Conservation (phyloP, 306 rosid genomes). For the Castanospermum australe region DNA sequence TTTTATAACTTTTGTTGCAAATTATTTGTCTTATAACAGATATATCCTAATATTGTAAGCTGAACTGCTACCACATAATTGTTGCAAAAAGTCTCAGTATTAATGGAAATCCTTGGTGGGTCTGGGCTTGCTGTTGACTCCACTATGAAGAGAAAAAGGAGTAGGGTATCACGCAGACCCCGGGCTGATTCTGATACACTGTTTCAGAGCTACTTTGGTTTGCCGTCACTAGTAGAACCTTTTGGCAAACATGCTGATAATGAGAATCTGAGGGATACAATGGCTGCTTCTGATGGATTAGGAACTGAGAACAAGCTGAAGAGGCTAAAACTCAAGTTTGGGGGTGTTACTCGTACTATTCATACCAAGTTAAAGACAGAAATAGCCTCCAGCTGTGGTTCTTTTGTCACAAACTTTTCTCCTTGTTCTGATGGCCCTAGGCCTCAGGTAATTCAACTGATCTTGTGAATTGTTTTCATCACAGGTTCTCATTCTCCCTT, state of each 20-base stretch:
- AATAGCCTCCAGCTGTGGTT: neutral
- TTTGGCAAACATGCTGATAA: neutral
- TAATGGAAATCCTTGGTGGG: slow-evolving; percentile 34
- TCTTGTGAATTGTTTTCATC: neutral
- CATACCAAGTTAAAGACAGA: slow-evolving; percentile 19
- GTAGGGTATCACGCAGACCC: slow-evolving; percentile 31
- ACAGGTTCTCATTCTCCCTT: neutral
- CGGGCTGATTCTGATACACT: slow-evolving; percentile 28
- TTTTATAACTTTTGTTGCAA: no score
- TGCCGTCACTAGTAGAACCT: neutral
- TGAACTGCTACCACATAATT: neutral
- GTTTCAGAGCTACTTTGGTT: neutral
- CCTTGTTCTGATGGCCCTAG: neutral
- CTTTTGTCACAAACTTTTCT: slow-evolving; percentile 8
- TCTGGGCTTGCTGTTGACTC: slow-evolving; percentile 17
- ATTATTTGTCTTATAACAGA: no score
- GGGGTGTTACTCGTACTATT: slow-evolving; percentile 45
- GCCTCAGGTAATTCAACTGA: slow-evolving; percentile 15
- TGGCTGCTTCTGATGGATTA: slow-evolving; percentile 28
- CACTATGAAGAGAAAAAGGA: slow-evolving; percentile 39
- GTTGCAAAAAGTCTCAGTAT: neutral
- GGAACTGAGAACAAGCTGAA: slow-evolving; percentile 34
- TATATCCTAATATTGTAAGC: no score
- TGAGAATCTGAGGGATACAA: neutral
- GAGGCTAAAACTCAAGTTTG: slow-evolving; percentile 45